Base-by-base conservation (phyloP, 2,329 filamentous ascomycete species). In the Xylariaceae sp. region DNA sequence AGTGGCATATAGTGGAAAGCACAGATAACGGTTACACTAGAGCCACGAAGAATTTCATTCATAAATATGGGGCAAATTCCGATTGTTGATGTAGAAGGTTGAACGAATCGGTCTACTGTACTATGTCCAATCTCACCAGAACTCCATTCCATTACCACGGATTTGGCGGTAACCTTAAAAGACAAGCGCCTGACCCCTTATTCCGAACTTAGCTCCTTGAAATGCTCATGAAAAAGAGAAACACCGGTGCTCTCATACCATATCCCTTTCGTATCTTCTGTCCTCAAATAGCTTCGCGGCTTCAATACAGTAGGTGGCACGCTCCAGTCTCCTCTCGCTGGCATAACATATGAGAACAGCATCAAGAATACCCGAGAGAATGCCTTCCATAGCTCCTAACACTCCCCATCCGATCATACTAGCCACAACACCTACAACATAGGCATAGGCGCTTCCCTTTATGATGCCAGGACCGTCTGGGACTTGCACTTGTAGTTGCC, bases 331-430 rank as follows among this genome's bases (percentile, higher is more conserved):
- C 65, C 89, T 82, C 76, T 99, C 95, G 68, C 91, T 96, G 23
- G 91, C 92, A 84, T 96, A 98, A 78, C 95, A 99, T 11, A 99
- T 88, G 21, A 98, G 84, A 31, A 92, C 87, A 3, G 90, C 92
- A 74, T 96, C 92, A 4, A 96, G 85, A 49, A 96, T 92, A 50
- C 91, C 91, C 48, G 90, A 90, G 21, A 96, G 77, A 16, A 96
- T 89, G 12, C 92, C 90, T 71, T 96, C 93, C 83, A 96, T 94
- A 2, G 92, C 90, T 23, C 92, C 92, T 47, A 99, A 79, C 1
- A 98, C 88, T 4, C 91, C 92, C 87, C 95, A 99, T 6, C 95
- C 95, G 65, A 99, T 97, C 52, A 94, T 92, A 59, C 91, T 92
- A 14, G 95, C 95, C 65, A 98, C 89, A 61, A 99, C 75, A 8